These are phyloP conservation scores for Diaporthe capsici DNA, from an alignment of 2,329 filamentous ascomycete species.

Conservation along the genomic window DNA sequence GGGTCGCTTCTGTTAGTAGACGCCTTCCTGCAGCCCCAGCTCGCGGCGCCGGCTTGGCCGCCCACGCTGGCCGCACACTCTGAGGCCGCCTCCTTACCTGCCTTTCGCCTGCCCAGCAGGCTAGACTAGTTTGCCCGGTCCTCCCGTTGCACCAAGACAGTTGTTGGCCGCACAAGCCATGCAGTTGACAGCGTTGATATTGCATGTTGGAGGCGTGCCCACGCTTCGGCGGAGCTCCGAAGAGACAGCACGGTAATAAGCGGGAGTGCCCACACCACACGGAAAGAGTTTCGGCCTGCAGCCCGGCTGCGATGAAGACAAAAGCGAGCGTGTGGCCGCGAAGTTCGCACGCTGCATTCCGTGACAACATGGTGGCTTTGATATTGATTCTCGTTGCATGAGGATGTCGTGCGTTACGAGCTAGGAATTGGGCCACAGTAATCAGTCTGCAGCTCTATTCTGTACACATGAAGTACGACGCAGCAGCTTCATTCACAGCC, in stretches of 20 bases:
- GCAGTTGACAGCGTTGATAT: not conserved
- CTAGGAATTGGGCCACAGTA: not conserved
- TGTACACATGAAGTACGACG: not conserved
- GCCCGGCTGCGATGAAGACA: not conserved
- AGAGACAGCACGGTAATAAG: not conserved
- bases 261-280: not conserved
- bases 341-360: not conserved
- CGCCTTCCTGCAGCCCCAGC: slow-evolving; percentile 3
- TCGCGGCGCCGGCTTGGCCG: slow-evolving; percentile 10
- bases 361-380: not conserved
- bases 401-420: not conserved
- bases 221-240: slow-evolving; percentile 22
- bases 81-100: not conserved
- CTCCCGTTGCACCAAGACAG: not conserved
- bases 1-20: not conserved
- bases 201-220: not conserved
- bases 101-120: not conserved
- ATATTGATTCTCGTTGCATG: not conserved
- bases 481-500: not conserved
- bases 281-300: not conserved
- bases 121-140: not conserved
- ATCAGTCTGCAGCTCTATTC: not conserved
- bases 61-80: not conserved
- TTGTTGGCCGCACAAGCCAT: not conserved
- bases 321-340: not conserved